These are phyloP conservation scores for Sarcomyxa edulis DNA, from an alignment of 768 basidiomycete species.

Conservation along the genomic window DNA sequence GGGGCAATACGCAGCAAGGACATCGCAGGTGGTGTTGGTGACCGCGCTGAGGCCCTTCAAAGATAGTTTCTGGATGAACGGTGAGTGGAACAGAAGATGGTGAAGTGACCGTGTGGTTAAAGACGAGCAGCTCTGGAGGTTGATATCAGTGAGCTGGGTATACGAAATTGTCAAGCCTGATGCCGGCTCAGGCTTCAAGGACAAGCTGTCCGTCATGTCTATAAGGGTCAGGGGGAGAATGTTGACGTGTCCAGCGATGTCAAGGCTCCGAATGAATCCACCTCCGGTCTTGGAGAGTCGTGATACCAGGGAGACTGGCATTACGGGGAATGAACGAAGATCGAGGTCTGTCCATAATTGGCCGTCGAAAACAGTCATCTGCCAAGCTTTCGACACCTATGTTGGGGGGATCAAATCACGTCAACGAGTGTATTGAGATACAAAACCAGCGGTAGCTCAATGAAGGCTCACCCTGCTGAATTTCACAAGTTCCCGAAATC, in stretches of 20 bases:
- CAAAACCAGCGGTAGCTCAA: conserved; percentile 1
- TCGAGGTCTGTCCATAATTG: conserved; percentile 77
- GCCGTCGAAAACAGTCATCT: conserved; percentile 71
- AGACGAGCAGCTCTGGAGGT: conserved; percentile 66
- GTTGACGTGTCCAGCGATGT: conserved; percentile 57
- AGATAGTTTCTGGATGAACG: conserved; percentile 48
- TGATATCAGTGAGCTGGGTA: conserved; percentile 68
- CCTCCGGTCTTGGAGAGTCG: conserved; percentile 53
- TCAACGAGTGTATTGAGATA: background rate
- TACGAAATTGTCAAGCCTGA: conserved; percentile 31
- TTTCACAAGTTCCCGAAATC: conserved; percentile 72
- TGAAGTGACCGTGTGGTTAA: conserved; percentile 67
- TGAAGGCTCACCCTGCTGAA: conserved; percentile 62
- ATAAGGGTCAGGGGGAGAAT: conserved; percentile 45
- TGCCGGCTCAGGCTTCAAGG: conserved; percentile 31
- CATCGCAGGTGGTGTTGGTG: conserved; percentile 68
- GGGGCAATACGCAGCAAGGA: conserved; percentile 55
- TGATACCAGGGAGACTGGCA: conserved; percentile 45
- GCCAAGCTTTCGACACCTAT: conserved; percentile 79
- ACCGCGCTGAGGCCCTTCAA: conserved; percentile 68
- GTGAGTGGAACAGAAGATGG: conserved; percentile 62
- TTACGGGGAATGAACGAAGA: conserved; percentile 54
- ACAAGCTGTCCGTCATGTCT: conserved; percentile 50
- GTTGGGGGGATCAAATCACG: conserved; percentile 2
- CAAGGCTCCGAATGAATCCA: conserved; percentile 56